Evolutionary conservation across 805 yeast species (phyloP), one percentile per base, ranked within the genome.

Genomic region (Wickerhamiella cacticola): DNA sequence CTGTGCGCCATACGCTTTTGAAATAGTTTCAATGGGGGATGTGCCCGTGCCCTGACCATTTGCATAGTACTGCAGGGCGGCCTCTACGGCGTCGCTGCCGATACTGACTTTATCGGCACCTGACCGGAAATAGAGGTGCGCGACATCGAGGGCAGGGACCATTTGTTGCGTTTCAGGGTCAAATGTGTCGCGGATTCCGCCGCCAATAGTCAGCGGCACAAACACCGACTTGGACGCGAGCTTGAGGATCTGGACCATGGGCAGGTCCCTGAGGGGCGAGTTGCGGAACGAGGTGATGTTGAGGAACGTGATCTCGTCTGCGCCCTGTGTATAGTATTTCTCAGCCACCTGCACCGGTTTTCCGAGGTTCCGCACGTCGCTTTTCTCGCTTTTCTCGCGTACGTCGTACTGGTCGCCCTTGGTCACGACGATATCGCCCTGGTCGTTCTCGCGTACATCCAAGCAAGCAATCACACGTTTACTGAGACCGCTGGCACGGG

Each of bases 331-430:
- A 59, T 84, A 92, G 62, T 92, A 92, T 57, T 79, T 79, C 55
- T 86, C 81, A 2, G 98, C 98, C 63, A 92, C 68, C 59, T 85
- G 85, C 0, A 92, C 96, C 1, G 99, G 99, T 63, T 94, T 92
- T 15, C 99, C 99, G 51, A 92, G 69, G 61, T 92, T 92, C 63
- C 96, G 76, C 23, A 92, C 96, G 6, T 53, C 53, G 12, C 56
- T 56, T 25, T 73, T 76, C 3, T 64, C 61, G 10, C 66, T 59
- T 56, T 80, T 80, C 59, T 88, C 96, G 55, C 98, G 77, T 1
- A 92, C 99, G 64, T 92, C 95, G 62, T 92, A 92, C 64, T 92
- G 98, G 60, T 92, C 99, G 49, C 99, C 99, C 65, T 92, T 92
- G 0, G 99, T 92, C 23, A 92, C 99, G 1, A 92, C 98, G 55